Conservation (phyloP, 306 rosid genomes). For the Gillenia trifoliata region DNA sequence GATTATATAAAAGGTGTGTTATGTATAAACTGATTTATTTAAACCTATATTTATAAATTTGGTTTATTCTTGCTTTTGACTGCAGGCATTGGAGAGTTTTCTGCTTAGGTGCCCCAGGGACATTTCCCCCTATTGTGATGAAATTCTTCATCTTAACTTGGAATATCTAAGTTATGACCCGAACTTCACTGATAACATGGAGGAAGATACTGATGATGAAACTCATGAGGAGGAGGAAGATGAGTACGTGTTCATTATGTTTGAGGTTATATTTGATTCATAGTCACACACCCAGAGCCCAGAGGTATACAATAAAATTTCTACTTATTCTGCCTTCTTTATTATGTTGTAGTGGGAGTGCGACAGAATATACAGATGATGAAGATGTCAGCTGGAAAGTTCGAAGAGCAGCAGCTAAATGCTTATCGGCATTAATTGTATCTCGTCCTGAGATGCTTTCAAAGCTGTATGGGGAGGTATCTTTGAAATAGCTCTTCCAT, state of each 20-base stretch:
- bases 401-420: constrained; percentile 97
- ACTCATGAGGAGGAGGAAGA: constrained; percentile 92
- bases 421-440: constrained; percentile 92
- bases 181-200: constrained; percentile 98
- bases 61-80: constrained; percentile 18
- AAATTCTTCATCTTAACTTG: constrained; percentile 81
- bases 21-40: neutral
- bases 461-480: constrained; percentile 87
- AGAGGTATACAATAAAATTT: constrained; percentile 10
- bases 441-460: constrained; percentile 97
- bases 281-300: neutral
- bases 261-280: constrained; percentile 10
- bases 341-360: constrained; percentile 79
- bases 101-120: constrained; percentile 96
- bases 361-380: constrained; percentile 95
- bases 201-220: constrained; percentile 96
- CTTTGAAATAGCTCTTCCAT: constrained; percentile 8
- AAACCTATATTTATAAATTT: neutral
- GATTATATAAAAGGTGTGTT: neutral
- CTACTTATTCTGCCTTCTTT: constrained; percentile 18
- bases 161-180: constrained; percentile 95
- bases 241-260: constrained; percentile 57
- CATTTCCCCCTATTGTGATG: constrained; percentile 73
- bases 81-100: constrained; percentile 91
- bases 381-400: constrained; percentile 99